Base-by-base conservation (phyloP, 202 grass and related monocot species). In the Cymbopogon flexuosus region DNA sequence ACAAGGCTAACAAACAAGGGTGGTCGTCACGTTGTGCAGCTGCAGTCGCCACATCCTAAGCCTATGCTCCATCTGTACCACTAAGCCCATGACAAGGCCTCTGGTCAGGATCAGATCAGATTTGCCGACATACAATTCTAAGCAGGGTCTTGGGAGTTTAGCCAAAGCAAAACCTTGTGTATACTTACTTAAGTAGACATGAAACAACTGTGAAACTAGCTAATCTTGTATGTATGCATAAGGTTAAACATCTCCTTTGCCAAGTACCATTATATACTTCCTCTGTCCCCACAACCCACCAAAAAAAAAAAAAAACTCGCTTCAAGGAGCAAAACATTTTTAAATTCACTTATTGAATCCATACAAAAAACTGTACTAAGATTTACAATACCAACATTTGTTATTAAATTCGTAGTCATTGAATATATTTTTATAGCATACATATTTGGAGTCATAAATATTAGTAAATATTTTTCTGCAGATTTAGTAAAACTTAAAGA, bases 1-100 rank as follows among this genome's bases (percentile, higher is more conserved):
- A 76, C 62, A 59, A 76, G 47, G 76, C 19, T 24, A 76, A 76
- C 45, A n/a, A 56, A 56, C 52, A 76, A 76, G 81, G 57, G 59
- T 60, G 72, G 0, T 76, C 63, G 72, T 76, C 81, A 76, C 63
- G 49, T 47, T 12, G n/a, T 76, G 72, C 72, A 34, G 72, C 72
- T 43, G 47, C 49, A 8, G 6, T 54, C 33, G 62, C 45, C 45
- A 18, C 76, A 6, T 52, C 62, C 76, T 67, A 68, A 67, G 45
- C 7, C 76, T 27, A 54, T 56, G 45, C 12, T 67, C 39, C 47
- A 21, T 73, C 49, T 40, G 15, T 10, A n/a, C 72, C 52, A 60
- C 52, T 60, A 75, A 75, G 34, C 30, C 2, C 10, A 30, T 18
- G 22, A 46, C 45, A 51, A 47, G 31, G 57, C 71, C 35, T 35